These are phyloP conservation scores for Acanthamoeba triangularis DNA, from an alignment of 208 protist genomes.

Conservation along the genomic window DNA sequence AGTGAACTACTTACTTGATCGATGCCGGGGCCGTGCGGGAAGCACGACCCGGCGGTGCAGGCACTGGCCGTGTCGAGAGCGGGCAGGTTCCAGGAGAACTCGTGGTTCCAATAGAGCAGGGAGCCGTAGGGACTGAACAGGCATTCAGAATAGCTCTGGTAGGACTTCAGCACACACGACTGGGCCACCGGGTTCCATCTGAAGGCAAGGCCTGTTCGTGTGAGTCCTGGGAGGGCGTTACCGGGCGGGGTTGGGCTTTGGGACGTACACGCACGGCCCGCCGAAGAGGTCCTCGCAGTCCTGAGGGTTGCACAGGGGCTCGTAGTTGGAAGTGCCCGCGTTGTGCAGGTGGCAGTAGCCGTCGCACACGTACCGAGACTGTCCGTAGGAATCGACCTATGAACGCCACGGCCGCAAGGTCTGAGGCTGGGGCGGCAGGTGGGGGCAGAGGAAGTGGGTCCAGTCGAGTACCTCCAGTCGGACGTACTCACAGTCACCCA, in stretches of 20 bases:
- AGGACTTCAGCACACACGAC: conserved; percentile 10
- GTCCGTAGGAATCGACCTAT: background rate
- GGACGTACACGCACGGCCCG: conserved; percentile 27
- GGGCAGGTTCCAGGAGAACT: background rate
- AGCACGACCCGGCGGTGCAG: conserved; percentile 42
- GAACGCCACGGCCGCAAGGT: too few relatives aligned
- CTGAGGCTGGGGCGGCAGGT: background rate
- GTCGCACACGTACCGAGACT: conserved; percentile 5
- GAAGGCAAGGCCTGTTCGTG: background rate
- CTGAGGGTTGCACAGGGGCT: background rate
- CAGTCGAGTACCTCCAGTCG: background rate
- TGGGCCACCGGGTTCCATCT: conserved; percentile 27
- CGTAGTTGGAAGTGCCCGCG: background rate
- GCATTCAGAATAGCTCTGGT: background rate
- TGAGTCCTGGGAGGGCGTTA: background rate
- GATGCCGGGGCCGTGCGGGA: background rate
- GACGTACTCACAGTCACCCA: conserved; percentile 46
- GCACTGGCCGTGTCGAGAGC: background rate
- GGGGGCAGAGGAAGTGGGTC: background rate
- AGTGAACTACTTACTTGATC: background rate
- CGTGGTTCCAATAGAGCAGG: conserved; percentile 37
- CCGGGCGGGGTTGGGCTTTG: background rate
- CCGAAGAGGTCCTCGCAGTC: background rate
- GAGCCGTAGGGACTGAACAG: background rate
- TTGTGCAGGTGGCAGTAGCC: background rate